These are phyloP conservation scores for Emmonsia crescens DNA, from an alignment of 2,329 filamentous ascomycete genomes.

Conservation along the genomic window DNA sequence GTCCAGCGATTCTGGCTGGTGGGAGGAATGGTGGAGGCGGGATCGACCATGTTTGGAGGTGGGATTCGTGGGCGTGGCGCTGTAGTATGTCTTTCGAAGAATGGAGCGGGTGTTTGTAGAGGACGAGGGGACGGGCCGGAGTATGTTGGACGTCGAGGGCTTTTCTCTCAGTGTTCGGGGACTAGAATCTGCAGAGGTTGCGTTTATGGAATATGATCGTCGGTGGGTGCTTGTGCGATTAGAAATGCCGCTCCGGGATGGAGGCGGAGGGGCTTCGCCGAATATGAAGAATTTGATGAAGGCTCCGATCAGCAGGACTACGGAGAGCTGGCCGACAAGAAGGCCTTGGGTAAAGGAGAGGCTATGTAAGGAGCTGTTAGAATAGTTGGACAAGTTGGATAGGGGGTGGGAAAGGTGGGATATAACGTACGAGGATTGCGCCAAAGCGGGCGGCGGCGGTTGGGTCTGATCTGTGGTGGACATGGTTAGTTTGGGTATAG, in stretches of 20 bases:
- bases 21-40: slow-evolving; percentile 51
- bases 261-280: slow-evolving; percentile 77
- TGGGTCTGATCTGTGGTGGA: slow-evolving; percentile 1
- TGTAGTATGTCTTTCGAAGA: slow-evolving; percentile 94
- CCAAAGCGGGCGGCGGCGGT: slow-evolving; percentile 2
- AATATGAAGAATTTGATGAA: slow-evolving; percentile 99
- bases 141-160: slow-evolving; percentile 53
- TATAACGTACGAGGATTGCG: slow-evolving; percentile 11
- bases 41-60: slow-evolving; percentile 33
- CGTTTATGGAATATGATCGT: slow-evolving; percentile 54
- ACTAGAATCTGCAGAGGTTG: slow-evolving; percentile 30
- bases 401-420: background rate
- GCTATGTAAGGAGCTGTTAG: slow-evolving; percentile 33
- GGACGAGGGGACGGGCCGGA: slow-evolving; percentile 61
- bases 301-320: slow-evolving; percentile 78
- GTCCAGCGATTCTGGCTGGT: slow-evolving; percentile 91
- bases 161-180: slow-evolving; percentile 36
- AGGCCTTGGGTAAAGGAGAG: slow-evolving; percentile 90
- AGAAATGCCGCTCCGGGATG: slow-evolving; percentile 62
- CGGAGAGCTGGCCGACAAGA: slow-evolving; percentile 82
- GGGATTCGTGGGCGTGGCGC: slow-evolving; percentile 39
- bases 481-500: background rate
- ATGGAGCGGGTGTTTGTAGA: slow-evolving; percentile 76
- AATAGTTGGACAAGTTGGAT: background rate
- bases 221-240: slow-evolving; percentile 69